phyloP scores from a whole-genome alignment of 2,329 filamentous ascomycete species.

The Massarina eburnea region DNA sequence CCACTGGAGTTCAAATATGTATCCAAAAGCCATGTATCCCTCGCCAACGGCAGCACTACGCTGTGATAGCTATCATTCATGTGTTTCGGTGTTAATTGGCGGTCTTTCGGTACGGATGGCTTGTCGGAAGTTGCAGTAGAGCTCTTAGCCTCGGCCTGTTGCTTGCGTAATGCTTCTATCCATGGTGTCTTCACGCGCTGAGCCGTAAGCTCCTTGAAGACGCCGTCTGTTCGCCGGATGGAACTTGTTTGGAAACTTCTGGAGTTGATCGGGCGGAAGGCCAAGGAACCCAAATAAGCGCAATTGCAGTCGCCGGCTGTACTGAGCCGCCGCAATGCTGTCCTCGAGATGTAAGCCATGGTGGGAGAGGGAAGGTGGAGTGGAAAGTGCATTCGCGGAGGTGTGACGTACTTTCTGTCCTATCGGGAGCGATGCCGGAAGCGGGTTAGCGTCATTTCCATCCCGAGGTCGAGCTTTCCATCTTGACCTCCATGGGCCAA shows the following conservation, averaged over 20 bases:
- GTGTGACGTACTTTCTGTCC: too few species aligned
- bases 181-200: conserved; percentile 62
- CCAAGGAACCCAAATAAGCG: not conserved
- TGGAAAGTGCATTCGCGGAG: conserved; percentile 7
- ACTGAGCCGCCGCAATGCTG: conserved; percentile 20
- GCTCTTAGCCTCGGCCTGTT: conserved; percentile 44
- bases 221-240: conserved; percentile 53
- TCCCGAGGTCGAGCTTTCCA: too few species aligned
- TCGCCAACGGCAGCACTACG: conserved; percentile 68
- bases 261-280: not conserved
- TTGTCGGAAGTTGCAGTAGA: conserved; percentile 33
- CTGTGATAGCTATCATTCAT: conserved; percentile 73
- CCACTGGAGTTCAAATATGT: conserved; percentile 76
- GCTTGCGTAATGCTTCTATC: conserved; percentile 64
- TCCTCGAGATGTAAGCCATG: conserved; percentile 26
- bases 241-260: conserved; percentile 27
- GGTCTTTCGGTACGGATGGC: conserved; percentile 46
- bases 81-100: conserved; percentile 64
- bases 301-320: conserved; percentile 8
- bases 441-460: conserved; percentile 11
- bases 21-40: conserved; percentile 75
- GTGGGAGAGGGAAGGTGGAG: conserved; percentile 7
- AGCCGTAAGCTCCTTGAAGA: conserved; percentile 57
- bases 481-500: conserved; percentile 19
- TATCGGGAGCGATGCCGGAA: conserved; percentile 20